Conservation (phyloP, 2,329 filamentous ascomycete genomes). For the Lachnellula cervina region DNA sequence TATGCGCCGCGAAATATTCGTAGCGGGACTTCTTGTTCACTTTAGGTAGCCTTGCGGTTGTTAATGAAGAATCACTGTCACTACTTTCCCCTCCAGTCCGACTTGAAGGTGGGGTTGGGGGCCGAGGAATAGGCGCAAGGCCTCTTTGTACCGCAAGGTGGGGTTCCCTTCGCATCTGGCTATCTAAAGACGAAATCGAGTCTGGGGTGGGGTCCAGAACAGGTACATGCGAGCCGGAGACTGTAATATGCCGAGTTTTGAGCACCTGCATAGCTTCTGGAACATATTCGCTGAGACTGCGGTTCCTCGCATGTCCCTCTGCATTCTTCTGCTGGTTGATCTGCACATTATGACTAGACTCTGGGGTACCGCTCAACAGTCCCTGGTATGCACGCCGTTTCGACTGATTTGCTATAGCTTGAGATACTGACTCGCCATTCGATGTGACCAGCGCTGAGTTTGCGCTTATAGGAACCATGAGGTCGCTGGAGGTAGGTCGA, state of each 20-base stretch:
- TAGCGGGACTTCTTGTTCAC: constrained; percentile 35
- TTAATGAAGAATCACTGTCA: constrained; percentile 43
- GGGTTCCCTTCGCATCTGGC: constrained; percentile 67
- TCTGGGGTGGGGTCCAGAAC: constrained; percentile 39
- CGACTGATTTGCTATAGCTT: constrained; percentile 46
- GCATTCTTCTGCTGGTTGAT: constrained; percentile 25
- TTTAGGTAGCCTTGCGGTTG: constrained; percentile 35
- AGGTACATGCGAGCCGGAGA: constrained; percentile 57
- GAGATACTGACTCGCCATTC: constrained; percentile 48
- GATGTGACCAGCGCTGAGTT: constrained; percentile 47
- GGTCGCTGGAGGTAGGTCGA: constrained; percentile 45
- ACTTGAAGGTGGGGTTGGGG: constrained; percentile 78
- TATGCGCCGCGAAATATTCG: constrained; percentile 68
- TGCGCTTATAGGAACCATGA: constrained; percentile 34
- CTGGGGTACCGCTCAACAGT: constrained; percentile 30
- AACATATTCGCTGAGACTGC: constrained; percentile 84
- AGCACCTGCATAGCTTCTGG: constrained; percentile 66
- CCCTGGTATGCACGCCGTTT: constrained; percentile 54
- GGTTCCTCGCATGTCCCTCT: constrained; percentile 59
- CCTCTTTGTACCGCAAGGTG: constrained; percentile 77
- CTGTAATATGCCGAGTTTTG: constrained; percentile 65
- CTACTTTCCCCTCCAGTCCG: constrained; percentile 56
- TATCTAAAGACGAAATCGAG: constrained; percentile 44
- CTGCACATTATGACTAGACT: constrained; percentile 16
- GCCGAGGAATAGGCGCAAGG: constrained; percentile 56